Evolutionary conservation across 306 rosid genomes (phyloP), one percentile per base, ranked within the genome.

Genomic region (Sophora flavescens): DNA sequence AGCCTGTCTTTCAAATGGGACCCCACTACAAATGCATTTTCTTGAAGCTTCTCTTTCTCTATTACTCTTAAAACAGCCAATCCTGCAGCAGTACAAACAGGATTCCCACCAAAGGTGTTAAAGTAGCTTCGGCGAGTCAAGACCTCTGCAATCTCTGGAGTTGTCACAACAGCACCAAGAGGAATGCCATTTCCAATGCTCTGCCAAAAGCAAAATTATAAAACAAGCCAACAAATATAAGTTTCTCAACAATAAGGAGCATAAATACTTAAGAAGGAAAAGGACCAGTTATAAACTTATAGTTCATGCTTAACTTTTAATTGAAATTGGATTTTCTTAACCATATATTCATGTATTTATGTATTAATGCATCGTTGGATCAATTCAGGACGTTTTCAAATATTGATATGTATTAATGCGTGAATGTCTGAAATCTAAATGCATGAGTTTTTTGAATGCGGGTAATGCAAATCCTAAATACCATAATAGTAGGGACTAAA

Each of bases 131-230:
- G 80, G 39, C 82, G 92, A 82, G 93, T 89, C 85, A 95, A 84
- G 63, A 80, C 96, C 86, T 84, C 50, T 13, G 97, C 96, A 62
- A 95, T 86, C 87, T 90, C 97, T 16, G 99, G 97, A 26, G 98
- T 95, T 2, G 98, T 95, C 28, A 92, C 97, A 53, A 95, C 96
- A 26, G 98, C 98, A 73, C 98, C 98, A 33, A 95, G 91, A 44
- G 98, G 98, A 78, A 88, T 88, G n/a, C 99, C 99, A 85, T 95
- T 95, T 75, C 99, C 99, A 86, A 95, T 89, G 52, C 96, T 89
- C 99, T 92, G 82, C 45, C 72, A 60, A 30, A 87, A 56, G 6
- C 16, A 86, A 82, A 53, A 56, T 51, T 73, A 56, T 41, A 60
- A 82, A 60, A 75, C 38, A 41, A 36, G 14, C 6, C 41, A 76